Conservation (phyloP, 2,329 filamentous ascomycete species). For the Rutstroemia sp. region DNA sequence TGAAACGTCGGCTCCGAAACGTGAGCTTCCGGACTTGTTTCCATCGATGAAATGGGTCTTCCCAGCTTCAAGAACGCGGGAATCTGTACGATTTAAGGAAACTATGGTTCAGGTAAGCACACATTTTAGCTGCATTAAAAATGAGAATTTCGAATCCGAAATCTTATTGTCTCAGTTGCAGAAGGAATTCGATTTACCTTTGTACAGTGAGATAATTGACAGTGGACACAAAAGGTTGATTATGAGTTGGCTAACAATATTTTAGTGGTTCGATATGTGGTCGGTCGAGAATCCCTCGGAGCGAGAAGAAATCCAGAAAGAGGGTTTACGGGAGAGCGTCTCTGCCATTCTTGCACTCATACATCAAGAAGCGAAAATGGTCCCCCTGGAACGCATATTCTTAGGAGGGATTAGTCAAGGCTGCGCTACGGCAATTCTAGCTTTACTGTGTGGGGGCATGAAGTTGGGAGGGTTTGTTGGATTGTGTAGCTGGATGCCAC, state of each 20-base stretch:
- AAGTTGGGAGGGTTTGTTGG: slow-evolving; percentile 33
- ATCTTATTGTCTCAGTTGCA: no score
- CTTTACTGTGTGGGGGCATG: slow-evolving; percentile 29
- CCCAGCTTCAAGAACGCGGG: slow-evolving; percentile 19
- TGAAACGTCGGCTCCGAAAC: slow-evolving; percentile 22
- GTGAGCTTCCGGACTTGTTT: slow-evolving; percentile 14
- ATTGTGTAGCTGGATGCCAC: slow-evolving; percentile 31
- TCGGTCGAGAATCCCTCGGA: slow-evolving; percentile 34
- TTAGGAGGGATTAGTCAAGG: slow-evolving; percentile 42
- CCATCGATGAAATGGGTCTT: slow-evolving; percentile 18
- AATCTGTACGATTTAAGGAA: slow-evolving; percentile 12
- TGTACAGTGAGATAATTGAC: no score
- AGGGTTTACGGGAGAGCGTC: slow-evolving; percentile 35
- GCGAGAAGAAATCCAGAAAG: slow-evolving; percentile 36
- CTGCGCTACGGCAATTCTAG: slow-evolving; percentile 34
- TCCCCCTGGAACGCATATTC: slow-evolving; percentile 34
- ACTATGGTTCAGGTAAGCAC: no score
- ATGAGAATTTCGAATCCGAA: no score
- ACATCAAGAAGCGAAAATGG: slow-evolving; percentile 28
- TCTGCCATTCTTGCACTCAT: slow-evolving; percentile 30
- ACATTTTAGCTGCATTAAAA: no score
- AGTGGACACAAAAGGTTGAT: background rate
- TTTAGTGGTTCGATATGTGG: slow-evolving; percentile 46
- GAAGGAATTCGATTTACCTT: no score
- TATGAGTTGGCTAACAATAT: slow-evolving; percentile 11